These are phyloP conservation scores for Xerocomellus dryophilus DNA, from an alignment of 768 basidiomycete genomes.

Conservation along the genomic window DNA sequence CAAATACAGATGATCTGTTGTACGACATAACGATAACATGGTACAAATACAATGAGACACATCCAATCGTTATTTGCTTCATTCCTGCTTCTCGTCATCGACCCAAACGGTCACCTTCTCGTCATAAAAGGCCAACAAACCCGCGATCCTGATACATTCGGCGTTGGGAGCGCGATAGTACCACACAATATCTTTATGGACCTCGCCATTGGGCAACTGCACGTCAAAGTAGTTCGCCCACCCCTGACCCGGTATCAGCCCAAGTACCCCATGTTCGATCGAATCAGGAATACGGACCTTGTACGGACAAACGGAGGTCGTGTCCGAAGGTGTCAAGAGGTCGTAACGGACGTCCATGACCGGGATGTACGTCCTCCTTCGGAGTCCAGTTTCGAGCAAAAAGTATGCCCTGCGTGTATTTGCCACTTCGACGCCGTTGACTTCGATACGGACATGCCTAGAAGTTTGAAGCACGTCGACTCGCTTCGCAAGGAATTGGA, in stretches of 20 bases:
- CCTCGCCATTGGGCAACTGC: constrained; percentile 42
- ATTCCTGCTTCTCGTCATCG: constrained; percentile 52
- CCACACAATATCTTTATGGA: constrained; percentile 55
- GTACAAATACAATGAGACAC: background rate
- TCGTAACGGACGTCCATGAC: constrained; percentile 53
- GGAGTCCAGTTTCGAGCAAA: constrained; percentile 56
- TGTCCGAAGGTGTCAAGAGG: constrained; percentile 45
- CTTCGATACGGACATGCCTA: constrained; percentile 55
- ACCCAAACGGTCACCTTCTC: constrained; percentile 67
- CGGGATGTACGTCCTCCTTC: constrained; percentile 59
- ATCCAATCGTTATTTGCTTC: constrained; percentile 19
- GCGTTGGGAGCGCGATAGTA: constrained; percentile 55
- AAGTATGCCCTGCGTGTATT: constrained; percentile 53
- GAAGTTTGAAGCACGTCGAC: constrained; percentile 61
- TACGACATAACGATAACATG: background rate
- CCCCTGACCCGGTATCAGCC: constrained; percentile 40
- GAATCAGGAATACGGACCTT: constrained; percentile 43
- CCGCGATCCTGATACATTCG: constrained; percentile 50
- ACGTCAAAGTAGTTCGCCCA: constrained; percentile 57
- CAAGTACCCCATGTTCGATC: background rate
- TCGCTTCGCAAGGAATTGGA: constrained; percentile 37
- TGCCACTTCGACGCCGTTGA: constrained; percentile 61
- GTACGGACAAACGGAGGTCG: constrained; percentile 56
- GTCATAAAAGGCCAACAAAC: constrained; percentile 59
- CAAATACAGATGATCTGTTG: background rate